A percentile compares a stretch with the other conserved stretches of the same genome.
These are phyloP conservation scores for Syzygium aqueum DNA, from an alignment of 345 rosid species.

Conservation along the genomic window DNA sequence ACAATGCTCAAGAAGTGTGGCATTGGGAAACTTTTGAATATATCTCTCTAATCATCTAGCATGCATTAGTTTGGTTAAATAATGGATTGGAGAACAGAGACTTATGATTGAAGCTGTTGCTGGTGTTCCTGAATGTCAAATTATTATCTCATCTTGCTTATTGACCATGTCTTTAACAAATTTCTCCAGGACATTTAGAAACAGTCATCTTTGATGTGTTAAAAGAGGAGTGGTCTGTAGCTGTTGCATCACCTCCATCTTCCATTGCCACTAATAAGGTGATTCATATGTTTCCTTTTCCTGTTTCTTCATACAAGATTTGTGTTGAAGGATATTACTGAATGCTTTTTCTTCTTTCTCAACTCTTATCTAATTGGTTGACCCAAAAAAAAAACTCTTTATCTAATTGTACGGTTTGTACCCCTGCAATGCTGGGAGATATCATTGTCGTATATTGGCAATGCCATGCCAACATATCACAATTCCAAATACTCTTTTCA, in stretches of 20 bases:
- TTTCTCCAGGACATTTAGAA: conserved; percentile 72
- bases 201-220: conserved; percentile 74
- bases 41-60: not conserved
- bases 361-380: not conserved
- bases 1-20: not conserved
- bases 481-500: not conserved
- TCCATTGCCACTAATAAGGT: conserved; percentile 78
- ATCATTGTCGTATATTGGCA: not conserved
- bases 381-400: no score
- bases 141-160: not conserved
- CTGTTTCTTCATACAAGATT: not conserved
- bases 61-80: not conserved
- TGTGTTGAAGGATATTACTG: not conserved
- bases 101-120: not conserved
- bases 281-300: not conserved
- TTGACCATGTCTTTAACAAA: not conserved
- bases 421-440: not conserved
- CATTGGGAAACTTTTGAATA: not conserved
- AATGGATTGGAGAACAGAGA: not conserved
- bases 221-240: conserved; percentile 79
- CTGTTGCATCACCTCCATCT: conserved; percentile 58
- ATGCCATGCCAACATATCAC: not conserved
- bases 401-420: not conserved
- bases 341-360: not conserved
- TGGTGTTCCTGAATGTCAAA: not conserved